Evolutionary conservation across 2,329 filamentous ascomycete species (phyloP), one percentile per base, ranked within the genome.

Genomic region (Beauveria varroae): DNA sequence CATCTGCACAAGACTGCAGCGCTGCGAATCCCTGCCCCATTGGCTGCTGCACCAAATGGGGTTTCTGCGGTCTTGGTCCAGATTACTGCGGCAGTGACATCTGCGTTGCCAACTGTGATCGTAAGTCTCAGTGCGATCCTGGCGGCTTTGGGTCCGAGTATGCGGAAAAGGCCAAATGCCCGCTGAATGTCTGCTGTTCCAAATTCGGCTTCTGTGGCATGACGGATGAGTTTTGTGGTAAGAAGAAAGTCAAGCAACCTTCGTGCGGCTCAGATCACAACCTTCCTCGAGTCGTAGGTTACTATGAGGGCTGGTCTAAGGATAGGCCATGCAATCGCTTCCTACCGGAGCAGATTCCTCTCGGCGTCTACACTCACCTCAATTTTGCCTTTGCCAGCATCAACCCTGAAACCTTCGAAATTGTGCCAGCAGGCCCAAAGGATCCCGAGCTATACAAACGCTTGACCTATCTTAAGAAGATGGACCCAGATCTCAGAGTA

Each of bases 121-220:
- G 61, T 30, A 70, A 70, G 24, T 61, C 64, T 0, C 67, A 71
- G 24, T 74, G 72, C 49, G 65, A 74, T 28, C 70, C 71, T 7
- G 50, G 50, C 3, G 70, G 69, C 3, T 70, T 65, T 64, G 71
- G 70, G 0, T 30, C 61, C 2, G 47, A 69, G 44, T 73, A 64
- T 37, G 37, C 49, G 8, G 58, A 63, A 2, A 14, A 49, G 1
- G 41, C 44, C 0, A 61, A 62, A 2, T 75, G 73, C 54, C 73
- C 73, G 1, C 65, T 75, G 0, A 73, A 75, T 16, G 73, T 75
- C 0, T 76, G 74, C 65, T 76, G 74, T 50, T 67, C 63, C 22
- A 59, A 70, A 14, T 71, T 61, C 24, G 71, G 74, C 4, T 75
- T 72, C 50, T 76, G 73, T 41, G 71, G 70, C 37, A 70, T 61